These are phyloP conservation scores for Tetramitus jugosus DNA, from an alignment of 208 protist genomes.

Conservation along the genomic window DNA sequence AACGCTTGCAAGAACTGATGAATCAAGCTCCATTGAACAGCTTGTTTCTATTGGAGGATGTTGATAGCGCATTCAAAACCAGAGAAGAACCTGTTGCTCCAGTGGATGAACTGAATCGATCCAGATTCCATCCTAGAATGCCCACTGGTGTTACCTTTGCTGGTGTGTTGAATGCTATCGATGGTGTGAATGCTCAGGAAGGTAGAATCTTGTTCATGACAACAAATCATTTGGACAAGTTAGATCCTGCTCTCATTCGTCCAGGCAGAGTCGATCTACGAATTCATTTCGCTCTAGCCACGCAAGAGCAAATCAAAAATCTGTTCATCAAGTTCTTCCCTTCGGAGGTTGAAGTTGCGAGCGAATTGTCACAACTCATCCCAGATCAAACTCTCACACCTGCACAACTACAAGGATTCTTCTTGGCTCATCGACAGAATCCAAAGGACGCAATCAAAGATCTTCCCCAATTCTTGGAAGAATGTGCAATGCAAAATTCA, in stretches of 20 bases:
- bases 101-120: too few species aligned
- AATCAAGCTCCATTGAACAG: constrained; percentile 63
- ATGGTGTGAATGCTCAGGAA: constrained; percentile 83
- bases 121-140: not conserved
- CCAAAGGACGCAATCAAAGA: constrained; percentile 48
- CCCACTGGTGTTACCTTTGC: constrained; percentile 66
- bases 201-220: constrained; percentile 91
- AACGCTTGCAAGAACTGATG: constrained; percentile 68
- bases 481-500: too few species aligned
- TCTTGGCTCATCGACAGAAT: constrained; percentile 73
- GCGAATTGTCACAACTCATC: constrained; percentile 47
- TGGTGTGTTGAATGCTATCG: constrained; percentile 86
- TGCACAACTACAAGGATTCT: constrained; percentile 80
- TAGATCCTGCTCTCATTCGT: constrained; percentile 84
- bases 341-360: constrained; percentile 27
- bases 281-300: constrained; percentile 63
- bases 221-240: constrained; percentile 87
- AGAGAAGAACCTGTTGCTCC: too few species aligned
- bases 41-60: constrained; percentile 86
- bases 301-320: constrained; percentile 49
- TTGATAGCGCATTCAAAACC: constrained; percentile 66
- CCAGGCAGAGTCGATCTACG: constrained; percentile 84
- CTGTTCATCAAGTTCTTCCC: constrained; percentile 80
- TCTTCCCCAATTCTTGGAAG: not conserved
- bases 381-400: constrained; percentile 51